Evolutionary conservation across 2,329 filamentous ascomycete genomes (phyloP).

Genomic region (Thelonectria blattea): DNA sequence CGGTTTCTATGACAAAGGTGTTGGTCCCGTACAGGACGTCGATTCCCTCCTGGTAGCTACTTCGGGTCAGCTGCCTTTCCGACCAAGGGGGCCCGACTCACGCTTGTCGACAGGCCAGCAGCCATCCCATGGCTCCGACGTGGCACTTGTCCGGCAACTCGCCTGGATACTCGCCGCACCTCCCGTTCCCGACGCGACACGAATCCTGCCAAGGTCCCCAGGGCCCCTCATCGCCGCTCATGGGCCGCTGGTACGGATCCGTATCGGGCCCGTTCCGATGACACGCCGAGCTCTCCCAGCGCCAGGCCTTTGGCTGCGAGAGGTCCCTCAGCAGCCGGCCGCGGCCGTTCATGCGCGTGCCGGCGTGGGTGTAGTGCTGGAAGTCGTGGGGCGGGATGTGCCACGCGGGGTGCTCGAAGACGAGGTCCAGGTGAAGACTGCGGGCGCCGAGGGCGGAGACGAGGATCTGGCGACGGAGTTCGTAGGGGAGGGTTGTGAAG

Average conservation of each 20-base stretch:
- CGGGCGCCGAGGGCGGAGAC: neutral
- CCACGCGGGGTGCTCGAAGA: neutral
- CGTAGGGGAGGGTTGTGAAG: neutral
- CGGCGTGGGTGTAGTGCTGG: neutral
- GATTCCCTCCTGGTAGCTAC: constrained; percentile 15
- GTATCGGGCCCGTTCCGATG: neutral
- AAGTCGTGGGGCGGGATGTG: neutral
- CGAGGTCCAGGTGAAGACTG: neutral
- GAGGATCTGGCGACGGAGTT: neutral
- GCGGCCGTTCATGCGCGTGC: no score
- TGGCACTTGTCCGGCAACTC: neutral
- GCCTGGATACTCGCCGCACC: neutral
- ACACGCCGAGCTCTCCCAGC: constrained; percentile 3
- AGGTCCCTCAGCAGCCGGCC: neutral
- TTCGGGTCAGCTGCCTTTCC: no score
- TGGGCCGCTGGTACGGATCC: neutral
- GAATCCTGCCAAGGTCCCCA: neutral
- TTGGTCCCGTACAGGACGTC: constrained; percentile 12
- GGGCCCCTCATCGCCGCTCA: neutral
- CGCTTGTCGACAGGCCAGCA: constrained; percentile 4
- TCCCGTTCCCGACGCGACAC: neutral
- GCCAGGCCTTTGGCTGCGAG: neutral
- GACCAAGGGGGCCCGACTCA: no score
- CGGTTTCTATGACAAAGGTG: neutral
- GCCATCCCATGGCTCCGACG: constrained; percentile 3